A percentile compares a stretch with the other conserved stretches of the same genome.
Conservation (phyloP, 1,284 basidiomycete species). For the Apiotrichum brassicae region DNA sequence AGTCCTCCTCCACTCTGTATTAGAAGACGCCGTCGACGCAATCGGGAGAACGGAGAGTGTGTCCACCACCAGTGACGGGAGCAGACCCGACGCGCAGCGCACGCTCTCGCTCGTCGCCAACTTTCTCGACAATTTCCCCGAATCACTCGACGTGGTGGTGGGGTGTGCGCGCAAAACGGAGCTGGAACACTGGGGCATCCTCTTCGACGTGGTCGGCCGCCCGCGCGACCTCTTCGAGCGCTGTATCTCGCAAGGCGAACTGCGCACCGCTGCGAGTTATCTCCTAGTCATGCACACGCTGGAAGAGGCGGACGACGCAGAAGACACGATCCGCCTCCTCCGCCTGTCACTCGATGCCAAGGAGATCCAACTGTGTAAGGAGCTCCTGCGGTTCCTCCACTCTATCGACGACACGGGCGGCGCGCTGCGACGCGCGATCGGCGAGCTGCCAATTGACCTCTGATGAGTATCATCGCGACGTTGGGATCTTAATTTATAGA, state of each 20-base stretch:
- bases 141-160: conserved; percentile 84
- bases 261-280: conserved; percentile 89
- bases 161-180: conserved; percentile 97
- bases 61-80: conserved; percentile 4
- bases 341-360: conserved; percentile 64
- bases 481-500: no score
- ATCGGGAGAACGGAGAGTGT: background rate
- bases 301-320: conserved; percentile 76
- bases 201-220: conserved; percentile 85
- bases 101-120: conserved; percentile 69
- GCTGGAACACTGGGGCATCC: conserved; percentile 76
- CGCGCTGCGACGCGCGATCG: conserved; percentile 53
- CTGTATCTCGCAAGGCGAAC: conserved; percentile 66
- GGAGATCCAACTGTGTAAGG: conserved; percentile 56
- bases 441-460: conserved; percentile 33
- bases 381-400: conserved; percentile 82
- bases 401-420: conserved; percentile 79
- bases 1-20: conserved; percentile 84
- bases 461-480: no score
- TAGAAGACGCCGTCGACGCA: conserved; percentile 73
- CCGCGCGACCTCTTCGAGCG: conserved; percentile 89
- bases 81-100: conserved; percentile 12
- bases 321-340: conserved; percentile 72
- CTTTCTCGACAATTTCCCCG: conserved; percentile 91
- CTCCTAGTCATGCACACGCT: conserved; percentile 88